A percentile compares a stretch with the other conserved stretches of the same genome.
These are phyloP conservation scores for Novymonas esmeraldas DNA, from an alignment of 208 protist genomes.

Conservation along the genomic window DNA sequence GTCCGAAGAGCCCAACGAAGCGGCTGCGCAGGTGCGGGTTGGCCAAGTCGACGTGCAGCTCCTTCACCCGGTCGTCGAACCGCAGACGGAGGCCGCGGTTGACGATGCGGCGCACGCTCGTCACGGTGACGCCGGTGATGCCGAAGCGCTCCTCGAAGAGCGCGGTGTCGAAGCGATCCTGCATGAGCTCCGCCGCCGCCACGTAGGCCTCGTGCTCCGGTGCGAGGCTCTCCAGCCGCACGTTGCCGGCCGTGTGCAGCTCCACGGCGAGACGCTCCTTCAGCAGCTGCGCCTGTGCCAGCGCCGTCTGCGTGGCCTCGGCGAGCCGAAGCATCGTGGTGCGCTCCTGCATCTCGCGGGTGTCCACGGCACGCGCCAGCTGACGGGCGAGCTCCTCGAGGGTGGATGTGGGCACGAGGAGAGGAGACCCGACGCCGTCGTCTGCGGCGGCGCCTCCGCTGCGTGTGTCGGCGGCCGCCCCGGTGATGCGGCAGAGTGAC, in stretches of 20 bases:
- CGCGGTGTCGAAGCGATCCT: conserved; percentile 59
- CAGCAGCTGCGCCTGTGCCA: conserved; percentile 39
- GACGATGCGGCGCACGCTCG: conserved; percentile 77
- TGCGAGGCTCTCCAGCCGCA: conserved; percentile 80
- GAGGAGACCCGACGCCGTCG: neutral
- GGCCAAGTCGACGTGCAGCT: conserved; percentile 78
- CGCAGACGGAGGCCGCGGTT: conserved; percentile 79
- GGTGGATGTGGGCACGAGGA: conserved; percentile 1
- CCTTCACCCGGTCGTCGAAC: conserved; percentile 82
- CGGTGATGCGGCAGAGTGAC: neutral
- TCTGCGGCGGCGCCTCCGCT: neutral
- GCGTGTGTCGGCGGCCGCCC: no score
- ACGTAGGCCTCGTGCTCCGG: conserved; percentile 62
- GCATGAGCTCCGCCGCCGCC: conserved; percentile 64
- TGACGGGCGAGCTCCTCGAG: conserved; percentile 34
- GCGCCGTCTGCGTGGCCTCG: conserved; percentile 29
- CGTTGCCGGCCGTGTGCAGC: conserved; percentile 90
- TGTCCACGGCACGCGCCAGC: conserved; percentile 64
- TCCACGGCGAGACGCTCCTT: conserved; percentile 77
- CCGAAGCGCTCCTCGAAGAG: conserved; percentile 58
- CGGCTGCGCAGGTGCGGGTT: conserved; percentile 60
- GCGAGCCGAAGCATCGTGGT: conserved; percentile 39
- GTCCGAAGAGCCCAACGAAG: conserved; percentile 86
- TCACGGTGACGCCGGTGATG: conserved; percentile 64
- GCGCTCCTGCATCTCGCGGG: conserved; percentile 61